Evolutionary conservation across 1,284 basidiomycete species (phyloP).

Genomic region (Tylopilus sp.): DNA sequence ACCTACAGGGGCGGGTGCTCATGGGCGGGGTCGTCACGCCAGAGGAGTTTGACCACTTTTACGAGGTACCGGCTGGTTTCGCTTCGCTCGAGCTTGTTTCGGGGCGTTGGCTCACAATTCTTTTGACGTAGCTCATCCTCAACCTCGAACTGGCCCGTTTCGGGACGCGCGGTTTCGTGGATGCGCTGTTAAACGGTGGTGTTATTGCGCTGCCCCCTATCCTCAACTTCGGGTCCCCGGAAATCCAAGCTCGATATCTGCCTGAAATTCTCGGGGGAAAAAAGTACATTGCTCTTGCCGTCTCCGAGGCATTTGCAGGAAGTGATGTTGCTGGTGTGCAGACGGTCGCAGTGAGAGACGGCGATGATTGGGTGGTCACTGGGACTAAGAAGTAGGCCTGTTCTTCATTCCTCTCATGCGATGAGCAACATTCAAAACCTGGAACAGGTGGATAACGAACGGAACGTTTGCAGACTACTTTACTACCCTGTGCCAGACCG

Average conservation of each 20-base stretch:
- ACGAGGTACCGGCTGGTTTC: conserved; percentile 47
- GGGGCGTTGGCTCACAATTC: conserved; percentile 5
- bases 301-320: conserved; percentile 86
- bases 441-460: conserved; percentile 85
- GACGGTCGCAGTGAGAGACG: conserved; percentile 82
- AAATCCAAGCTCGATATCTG: conserved; percentile 69
- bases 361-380: conserved; percentile 81
- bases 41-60: conserved; percentile 85
- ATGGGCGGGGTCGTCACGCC: conserved; percentile 84
- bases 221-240: conserved; percentile 81
- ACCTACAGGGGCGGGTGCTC: conserved; percentile 82
- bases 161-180: conserved; percentile 81
- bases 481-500: conserved; percentile 71
- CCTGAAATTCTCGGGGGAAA: conserved; percentile 72
- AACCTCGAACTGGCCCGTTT: conserved; percentile 84
- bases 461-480: conserved; percentile 81
- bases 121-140: conserved; percentile 60
- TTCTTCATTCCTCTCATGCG: background rate
- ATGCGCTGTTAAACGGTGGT: conserved; percentile 77
- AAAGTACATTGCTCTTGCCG: conserved; percentile 74
- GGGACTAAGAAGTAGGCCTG: conserved; percentile 74
- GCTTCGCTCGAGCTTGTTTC: background rate
- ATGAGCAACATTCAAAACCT: background rate
- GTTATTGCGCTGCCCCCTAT: conserved; percentile 85
- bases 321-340: conserved; percentile 84